Conservation (phyloP, 345 rosid genomes). For the Gossypium mustelinum region DNA sequence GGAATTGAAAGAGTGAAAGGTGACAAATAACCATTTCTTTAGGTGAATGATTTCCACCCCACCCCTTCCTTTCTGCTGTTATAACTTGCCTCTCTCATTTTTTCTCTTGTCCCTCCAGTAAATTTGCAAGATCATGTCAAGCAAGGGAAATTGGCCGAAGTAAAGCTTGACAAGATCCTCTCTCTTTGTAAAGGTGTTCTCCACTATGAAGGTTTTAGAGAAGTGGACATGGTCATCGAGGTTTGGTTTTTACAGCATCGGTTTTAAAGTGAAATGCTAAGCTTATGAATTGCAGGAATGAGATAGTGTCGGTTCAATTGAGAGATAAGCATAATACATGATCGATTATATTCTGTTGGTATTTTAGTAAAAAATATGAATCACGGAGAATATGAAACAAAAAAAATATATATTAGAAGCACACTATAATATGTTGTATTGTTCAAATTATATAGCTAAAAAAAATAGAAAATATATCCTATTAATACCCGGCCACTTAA, state of each 20-base stretch:
- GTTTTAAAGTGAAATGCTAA: not conserved
- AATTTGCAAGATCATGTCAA: slow-evolving; percentile 2
- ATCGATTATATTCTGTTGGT: not conserved
- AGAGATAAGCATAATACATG: not conserved
- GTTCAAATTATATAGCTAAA: no score
- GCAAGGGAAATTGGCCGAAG: not conserved
- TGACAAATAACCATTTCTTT: not conserved
- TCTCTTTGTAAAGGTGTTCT: slow-evolving; percentile 6
- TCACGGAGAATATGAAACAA: no score
- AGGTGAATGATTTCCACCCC: not conserved
- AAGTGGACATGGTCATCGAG: slow-evolving; percentile 10
- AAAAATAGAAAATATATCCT: no score
- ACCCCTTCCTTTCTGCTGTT: not conserved
- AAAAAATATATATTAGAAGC: no score
- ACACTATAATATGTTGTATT: no score
- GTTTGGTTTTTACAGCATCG: not conserved
- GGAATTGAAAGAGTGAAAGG: slow-evolving; percentile 10
- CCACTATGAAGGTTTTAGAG: not conserved
- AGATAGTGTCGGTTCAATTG: not conserved
- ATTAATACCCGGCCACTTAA: no score
- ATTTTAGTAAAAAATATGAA: no score
- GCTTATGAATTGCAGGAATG: not conserved
- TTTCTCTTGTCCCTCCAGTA: not conserved
- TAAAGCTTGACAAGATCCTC: not conserved
- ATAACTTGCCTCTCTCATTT: not conserved